Percentiles rank a stretch among this genome's conserved stretches.
Evolutionary conservation across 164 flowering plant genomes (phyloP).

Genomic region (Magnolia changhungtana): DNA sequence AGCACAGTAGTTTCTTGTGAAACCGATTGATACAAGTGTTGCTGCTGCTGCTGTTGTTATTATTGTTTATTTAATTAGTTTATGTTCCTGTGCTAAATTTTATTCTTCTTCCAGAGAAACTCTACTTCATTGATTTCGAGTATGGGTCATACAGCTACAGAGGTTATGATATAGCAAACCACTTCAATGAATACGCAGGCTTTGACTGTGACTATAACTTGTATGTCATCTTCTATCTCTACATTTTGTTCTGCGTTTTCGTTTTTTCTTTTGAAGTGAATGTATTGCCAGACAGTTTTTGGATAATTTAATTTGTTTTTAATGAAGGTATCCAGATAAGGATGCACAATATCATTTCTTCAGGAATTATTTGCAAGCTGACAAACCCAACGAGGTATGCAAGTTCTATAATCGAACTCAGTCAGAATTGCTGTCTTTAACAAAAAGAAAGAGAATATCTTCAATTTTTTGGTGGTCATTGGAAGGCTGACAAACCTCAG

Average conservation of each 20-base stretch:
- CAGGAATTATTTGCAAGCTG: slow-evolving; percentile 76
- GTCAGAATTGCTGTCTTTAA: neutral
- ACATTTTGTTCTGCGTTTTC: neutral
- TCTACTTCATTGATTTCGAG: slow-evolving; percentile 93
- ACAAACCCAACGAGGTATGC: slow-evolving; percentile 70
- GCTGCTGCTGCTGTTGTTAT: neutral
- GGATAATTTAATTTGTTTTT: slow-evolving; percentile 9
- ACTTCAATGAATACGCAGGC: slow-evolving; percentile 99
- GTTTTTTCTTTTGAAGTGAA: neutral
- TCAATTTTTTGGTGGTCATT: neutral
- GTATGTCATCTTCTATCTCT: slow-evolving; percentile 39
- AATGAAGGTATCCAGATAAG: slow-evolving; percentile 72
- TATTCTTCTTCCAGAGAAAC: slow-evolving; percentile 51
- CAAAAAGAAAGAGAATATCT: neutral
- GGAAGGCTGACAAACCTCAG: neutral
- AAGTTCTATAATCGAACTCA: neutral
- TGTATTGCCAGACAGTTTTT: neutral
- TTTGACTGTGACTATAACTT: slow-evolving; percentile 88
- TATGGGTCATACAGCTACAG: slow-evolving; percentile 93
- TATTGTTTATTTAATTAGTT: neutral
- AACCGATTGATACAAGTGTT: no score
- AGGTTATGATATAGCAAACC: slow-evolving; percentile 97
- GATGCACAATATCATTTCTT: slow-evolving; percentile 88
- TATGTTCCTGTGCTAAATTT: neutral
- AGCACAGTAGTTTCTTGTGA: neutral